A percentile compares a stretch with the other conserved stretches of the same genome.
Evolutionary conservation across 2,329 filamentous ascomycete genomes (phyloP).

Genomic region (Fusarium musae): DNA sequence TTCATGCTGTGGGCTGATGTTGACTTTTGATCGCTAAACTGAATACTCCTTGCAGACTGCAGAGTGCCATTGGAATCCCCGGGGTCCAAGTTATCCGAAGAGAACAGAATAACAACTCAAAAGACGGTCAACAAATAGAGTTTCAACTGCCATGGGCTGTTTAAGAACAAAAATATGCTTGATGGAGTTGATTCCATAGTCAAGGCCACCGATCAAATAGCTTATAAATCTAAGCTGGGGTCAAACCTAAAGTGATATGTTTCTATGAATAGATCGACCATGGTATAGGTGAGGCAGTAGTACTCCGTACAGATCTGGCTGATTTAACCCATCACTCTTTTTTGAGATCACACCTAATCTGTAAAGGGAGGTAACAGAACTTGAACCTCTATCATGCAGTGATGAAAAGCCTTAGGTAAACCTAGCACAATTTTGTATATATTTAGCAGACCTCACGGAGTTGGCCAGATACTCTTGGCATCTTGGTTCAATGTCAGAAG

Average conservation of each 20-base stretch:
- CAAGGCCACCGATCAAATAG: not conserved
- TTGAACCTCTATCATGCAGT: not conserved
- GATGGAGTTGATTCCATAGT: not conserved
- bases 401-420: not conserved
- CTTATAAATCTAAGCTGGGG: not conserved
- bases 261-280: not conserved
- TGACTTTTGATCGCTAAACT: slow-evolving; percentile 16
- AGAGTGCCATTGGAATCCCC: not conserved
- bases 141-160: not conserved
- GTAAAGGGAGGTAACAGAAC: not conserved
- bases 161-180: not conserved
- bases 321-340: not conserved
- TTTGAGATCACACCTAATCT: not conserved
- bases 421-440: not conserved
- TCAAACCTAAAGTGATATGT: not conserved
- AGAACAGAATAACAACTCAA: slow-evolving; percentile 5
- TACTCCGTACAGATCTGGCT: not conserved
- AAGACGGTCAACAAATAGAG: slow-evolving; percentile 28
- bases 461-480: not conserved
- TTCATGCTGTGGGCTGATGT: slow-evolving; percentile 22
- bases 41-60: not conserved
- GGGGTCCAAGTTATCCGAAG: not conserved
- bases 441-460: not conserved
- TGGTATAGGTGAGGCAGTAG: not conserved
- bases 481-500: not conserved